These are phyloP conservation scores for Teunomyces funiuensis DNA, from an alignment of 805 yeast genomes.

Conservation along the genomic window DNA sequence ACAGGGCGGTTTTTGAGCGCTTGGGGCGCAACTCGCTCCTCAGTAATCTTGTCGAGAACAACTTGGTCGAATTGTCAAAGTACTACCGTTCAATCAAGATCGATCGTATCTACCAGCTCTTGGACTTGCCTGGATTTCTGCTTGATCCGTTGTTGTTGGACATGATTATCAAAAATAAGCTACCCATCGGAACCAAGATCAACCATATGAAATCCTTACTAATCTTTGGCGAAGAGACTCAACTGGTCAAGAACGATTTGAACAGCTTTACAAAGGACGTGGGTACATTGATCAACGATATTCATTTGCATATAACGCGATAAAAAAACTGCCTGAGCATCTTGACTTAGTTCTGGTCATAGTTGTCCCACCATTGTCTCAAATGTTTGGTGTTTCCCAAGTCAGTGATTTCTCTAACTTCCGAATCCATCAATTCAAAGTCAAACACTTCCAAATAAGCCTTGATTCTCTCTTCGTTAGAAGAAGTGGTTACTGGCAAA, in stretches of 20 bases:
- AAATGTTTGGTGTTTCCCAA: conserved; percentile 21
- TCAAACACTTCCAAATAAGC: conserved; percentile 31
- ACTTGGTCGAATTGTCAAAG: conserved; percentile 28
- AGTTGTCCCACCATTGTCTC: conserved; percentile 28
- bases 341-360: conserved; percentile 9
- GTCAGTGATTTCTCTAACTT: conserved; percentile 15
- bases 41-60: conserved; percentile 30
- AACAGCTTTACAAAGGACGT: conserved; percentile 28
- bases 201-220: conserved; percentile 32
- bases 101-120: conserved; percentile 18
- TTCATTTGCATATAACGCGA: conserved; percentile 4
- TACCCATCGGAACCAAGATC: conserved; percentile 28
- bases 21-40: background rate
- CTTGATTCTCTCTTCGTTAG: conserved; percentile 40
- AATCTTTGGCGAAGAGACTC: conserved; percentile 19
- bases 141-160: conserved; percentile 26
- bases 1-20: background rate
- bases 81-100: conserved; percentile 29
- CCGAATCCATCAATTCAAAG: conserved; percentile 20
- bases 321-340: background rate
- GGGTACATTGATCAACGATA: conserved; percentile 25
- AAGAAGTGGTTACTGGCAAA: conserved; percentile 47
- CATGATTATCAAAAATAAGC: conserved; percentile 37
- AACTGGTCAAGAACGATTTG: conserved; percentile 9
- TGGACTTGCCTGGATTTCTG: conserved; percentile 13